phyloP scores from a whole-genome alignment of 306 rosid species.

The Herpetospermum pedunculosum region DNA sequence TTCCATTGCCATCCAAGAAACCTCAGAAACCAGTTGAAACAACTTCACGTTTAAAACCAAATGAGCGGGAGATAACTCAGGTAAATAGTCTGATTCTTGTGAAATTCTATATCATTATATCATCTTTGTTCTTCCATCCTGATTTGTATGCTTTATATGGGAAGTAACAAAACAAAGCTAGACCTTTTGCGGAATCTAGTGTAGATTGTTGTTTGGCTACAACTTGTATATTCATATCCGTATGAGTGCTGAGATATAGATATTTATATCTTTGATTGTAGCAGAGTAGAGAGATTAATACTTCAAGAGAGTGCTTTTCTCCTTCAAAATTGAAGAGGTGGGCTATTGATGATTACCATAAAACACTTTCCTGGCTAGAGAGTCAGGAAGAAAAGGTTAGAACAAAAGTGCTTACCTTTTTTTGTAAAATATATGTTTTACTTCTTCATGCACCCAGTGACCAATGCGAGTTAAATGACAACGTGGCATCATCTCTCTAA shows the following conservation, averaged over 20 bases:
- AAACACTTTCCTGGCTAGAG: conserved; percentile 76
- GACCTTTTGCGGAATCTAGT: neutral
- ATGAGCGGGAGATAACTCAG: conserved; percentile 27
- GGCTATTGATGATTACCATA: conserved; percentile 60
- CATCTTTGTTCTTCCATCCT: neutral
- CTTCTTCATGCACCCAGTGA: neutral
- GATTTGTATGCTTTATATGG: neutral
- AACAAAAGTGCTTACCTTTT: neutral
- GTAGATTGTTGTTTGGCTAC: neutral
- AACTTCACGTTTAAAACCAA: conserved; percentile 30
- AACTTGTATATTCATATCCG: neutral
- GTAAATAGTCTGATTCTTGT: conserved; percentile 19
- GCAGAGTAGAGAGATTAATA: conserved; percentile 30
- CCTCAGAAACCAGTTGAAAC: conserved; percentile 32
- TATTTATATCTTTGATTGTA: neutral
- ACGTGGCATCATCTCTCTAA: neutral
- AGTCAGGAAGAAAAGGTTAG: conserved; percentile 89
- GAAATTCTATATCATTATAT: neutral
- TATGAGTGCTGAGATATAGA: neutral
- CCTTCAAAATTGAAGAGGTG: conserved; percentile 64
- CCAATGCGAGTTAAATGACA: neutral
- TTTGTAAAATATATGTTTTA: neutral
- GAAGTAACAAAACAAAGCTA: neutral
- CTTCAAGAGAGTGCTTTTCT: conserved; percentile 32
- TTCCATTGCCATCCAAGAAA: conserved; percentile 21